Conservation (phyloP, 2,329 filamentous ascomycete genomes). For the Rhynchosporium secalis region DNA sequence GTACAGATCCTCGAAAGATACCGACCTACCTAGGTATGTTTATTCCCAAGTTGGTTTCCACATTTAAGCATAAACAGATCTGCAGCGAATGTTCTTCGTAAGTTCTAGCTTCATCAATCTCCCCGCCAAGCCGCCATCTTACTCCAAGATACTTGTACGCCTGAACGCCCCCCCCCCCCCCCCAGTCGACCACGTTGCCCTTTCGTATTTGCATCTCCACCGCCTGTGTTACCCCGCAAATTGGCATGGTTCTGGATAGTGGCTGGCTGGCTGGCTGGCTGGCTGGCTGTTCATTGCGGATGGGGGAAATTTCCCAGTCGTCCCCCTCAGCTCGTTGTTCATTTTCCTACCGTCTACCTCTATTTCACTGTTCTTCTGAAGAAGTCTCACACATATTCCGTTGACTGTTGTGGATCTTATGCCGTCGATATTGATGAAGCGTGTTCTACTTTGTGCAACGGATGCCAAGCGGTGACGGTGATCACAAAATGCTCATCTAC, state of each 20-base stretch:
- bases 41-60: too few relatives aligned
- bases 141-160: not conserved
- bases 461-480: not conserved
- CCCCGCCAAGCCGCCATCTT: not conserved
- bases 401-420: not conserved
- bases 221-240: not conserved
- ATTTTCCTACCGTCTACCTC: not conserved
- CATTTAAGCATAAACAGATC: not conserved
- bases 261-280: constrained; percentile 1
- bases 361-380: not conserved
- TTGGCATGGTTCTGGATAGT: not conserved
- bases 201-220: not conserved
- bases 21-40: too few relatives aligned
- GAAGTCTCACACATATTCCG: not conserved
- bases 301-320: constrained; percentile 8
- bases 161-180: not conserved
- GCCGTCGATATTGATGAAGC: not conserved
- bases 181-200: not conserved
- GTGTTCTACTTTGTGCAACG: not conserved
- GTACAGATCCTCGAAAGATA: too few relatives aligned
- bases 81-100: constrained; percentile 11
- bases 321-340: not conserved
- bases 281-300: constrained; percentile 5
- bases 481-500: constrained; percentile 54
- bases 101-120: not conserved